Evolutionary conservation across 1,284 basidiomycete species (phyloP).

Genomic region (Somion occarium): DNA sequence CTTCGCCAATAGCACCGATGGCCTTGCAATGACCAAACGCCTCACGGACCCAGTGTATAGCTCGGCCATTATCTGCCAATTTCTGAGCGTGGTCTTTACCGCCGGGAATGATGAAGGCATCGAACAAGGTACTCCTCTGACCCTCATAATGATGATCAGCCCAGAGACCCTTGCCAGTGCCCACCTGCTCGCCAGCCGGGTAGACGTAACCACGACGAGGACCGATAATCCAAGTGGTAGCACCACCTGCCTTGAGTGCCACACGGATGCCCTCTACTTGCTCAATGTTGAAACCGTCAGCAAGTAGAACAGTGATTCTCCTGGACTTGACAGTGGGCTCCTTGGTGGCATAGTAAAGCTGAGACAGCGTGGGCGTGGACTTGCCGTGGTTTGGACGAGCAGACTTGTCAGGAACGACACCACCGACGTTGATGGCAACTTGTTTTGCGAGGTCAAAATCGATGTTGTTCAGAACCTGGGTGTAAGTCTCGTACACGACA

Average conservation of each 20-base stretch:
- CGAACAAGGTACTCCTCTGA: slow-evolving; percentile 76
- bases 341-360: slow-evolving; percentile 52
- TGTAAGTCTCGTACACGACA: slow-evolving; percentile 62
- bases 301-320: slow-evolving; percentile 69
- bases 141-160: slow-evolving; percentile 74
- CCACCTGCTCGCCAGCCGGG: slow-evolving; percentile 32
- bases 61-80: slow-evolving; percentile 51
- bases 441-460: slow-evolving; percentile 63
- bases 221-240: slow-evolving; percentile 65
- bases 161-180: slow-evolving; percentile 29
- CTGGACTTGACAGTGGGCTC: slow-evolving; percentile 62
- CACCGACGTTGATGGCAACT: slow-evolving; percentile 63
- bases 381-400: slow-evolving; percentile 52
- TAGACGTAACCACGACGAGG: slow-evolving; percentile 59
- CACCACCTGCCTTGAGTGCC: slow-evolving; percentile 46
- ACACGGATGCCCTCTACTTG: slow-evolving; percentile 56
- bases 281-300: slow-evolving; percentile 65
- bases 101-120: slow-evolving; percentile 71
- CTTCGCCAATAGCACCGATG: slow-evolving; percentile 71
- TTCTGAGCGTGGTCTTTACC: slow-evolving; percentile 51
- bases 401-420: slow-evolving; percentile 45
- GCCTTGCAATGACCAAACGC: slow-evolving; percentile 78
- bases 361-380: slow-evolving; percentile 51
- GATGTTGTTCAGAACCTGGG: slow-evolving; percentile 62
- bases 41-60: slow-evolving; percentile 70